These are phyloP conservation scores for Metarhizium guizhouense DNA, from an alignment of 2,329 filamentous ascomycete genomes.

Conservation along the genomic window DNA sequence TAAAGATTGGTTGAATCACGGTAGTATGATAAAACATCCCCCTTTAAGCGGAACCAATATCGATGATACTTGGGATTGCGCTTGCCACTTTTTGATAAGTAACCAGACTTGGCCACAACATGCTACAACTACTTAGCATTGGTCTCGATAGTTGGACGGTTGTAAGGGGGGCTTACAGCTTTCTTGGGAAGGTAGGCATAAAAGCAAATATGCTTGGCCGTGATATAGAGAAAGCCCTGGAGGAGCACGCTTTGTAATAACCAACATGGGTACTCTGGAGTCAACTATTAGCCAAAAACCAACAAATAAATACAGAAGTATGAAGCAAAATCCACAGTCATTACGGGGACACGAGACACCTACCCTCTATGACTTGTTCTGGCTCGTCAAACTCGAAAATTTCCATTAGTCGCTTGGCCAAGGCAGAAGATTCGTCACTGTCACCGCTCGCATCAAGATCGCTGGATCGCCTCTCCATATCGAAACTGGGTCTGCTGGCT, in stretches of 20 bases:
- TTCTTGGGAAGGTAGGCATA: conserved; percentile 97
- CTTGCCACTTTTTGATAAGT: conserved; percentile 79
- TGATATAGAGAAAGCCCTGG: conserved; percentile 95
- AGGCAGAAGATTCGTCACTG: conserved; percentile 40
- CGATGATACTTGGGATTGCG: conserved; percentile 80
- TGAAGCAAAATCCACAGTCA: background rate
- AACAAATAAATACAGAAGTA: no score
- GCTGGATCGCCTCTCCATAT: conserved; percentile 37
- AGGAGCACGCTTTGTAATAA: conserved; percentile 83
- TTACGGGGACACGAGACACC: background rate
- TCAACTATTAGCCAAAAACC: background rate
- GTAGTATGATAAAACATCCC: conserved; percentile 87
- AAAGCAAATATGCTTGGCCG: conserved; percentile 86
- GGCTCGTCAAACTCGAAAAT: conserved; percentile 77
- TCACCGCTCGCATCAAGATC: conserved; percentile 25
- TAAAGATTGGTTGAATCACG: conserved; percentile 76
- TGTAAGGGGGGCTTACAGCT: conserved; percentile 45
- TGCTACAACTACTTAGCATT: conserved; percentile 37
- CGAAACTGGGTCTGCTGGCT: conserved; percentile 48
- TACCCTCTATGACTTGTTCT: conserved; percentile 77
- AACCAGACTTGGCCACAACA: conserved; percentile 74
- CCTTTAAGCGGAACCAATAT: conserved; percentile 90
- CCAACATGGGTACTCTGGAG: conserved; percentile 82
- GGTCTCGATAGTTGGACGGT: background rate
- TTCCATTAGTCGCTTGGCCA: conserved; percentile 66